Percentiles rank a stretch among this genome's conserved stretches.
These are phyloP conservation scores for Tylopilus sp. DNA, from an alignment of 1,284 basidiomycete species.

Conservation along the genomic window DNA sequence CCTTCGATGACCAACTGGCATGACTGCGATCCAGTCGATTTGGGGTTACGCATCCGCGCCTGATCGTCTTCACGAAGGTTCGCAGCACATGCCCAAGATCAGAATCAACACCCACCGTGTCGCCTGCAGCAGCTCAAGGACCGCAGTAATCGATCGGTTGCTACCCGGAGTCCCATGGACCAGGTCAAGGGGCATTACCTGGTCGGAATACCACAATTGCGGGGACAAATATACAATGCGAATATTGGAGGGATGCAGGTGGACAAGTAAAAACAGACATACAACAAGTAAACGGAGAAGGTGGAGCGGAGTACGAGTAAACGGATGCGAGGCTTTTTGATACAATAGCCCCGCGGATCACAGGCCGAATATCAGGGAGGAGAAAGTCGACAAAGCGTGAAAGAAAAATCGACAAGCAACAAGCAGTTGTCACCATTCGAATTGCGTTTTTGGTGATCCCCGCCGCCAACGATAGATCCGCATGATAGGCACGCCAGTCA, in stretches of 20 bases:
- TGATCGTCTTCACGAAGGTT: background rate
- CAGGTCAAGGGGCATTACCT: conserved; percentile 3
- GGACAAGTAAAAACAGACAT: background rate
- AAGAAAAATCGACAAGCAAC: conserved; percentile 5
- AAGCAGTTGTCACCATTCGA: conserved; percentile 16
- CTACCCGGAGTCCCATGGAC: conserved; percentile 3
- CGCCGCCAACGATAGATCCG: conserved; percentile 16
- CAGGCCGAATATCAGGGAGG: conserved; percentile 7
- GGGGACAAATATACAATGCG: conserved; percentile 13
- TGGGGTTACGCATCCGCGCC: no score
- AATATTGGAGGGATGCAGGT: conserved; percentile 2
- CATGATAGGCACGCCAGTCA: conserved; percentile 18
- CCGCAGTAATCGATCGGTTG: conserved; percentile 9
- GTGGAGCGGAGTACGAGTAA: conserved; percentile 16
- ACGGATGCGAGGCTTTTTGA: conserved; percentile 15
- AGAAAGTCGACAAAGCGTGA: conserved; percentile 2
- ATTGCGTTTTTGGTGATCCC: conserved; percentile 6
- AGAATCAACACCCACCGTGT: background rate
- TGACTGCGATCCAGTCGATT: background rate
- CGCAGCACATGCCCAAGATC: background rate
- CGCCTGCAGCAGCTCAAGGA: background rate
- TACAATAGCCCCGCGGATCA: conserved; percentile 19
- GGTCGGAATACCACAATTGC: background rate
- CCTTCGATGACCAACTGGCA: background rate
- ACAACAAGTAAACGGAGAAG: conserved; percentile 8